These are phyloP conservation scores for Dactylorhiza incarnata DNA, from an alignment of 106 monocot species.

Conservation along the genomic window DNA sequence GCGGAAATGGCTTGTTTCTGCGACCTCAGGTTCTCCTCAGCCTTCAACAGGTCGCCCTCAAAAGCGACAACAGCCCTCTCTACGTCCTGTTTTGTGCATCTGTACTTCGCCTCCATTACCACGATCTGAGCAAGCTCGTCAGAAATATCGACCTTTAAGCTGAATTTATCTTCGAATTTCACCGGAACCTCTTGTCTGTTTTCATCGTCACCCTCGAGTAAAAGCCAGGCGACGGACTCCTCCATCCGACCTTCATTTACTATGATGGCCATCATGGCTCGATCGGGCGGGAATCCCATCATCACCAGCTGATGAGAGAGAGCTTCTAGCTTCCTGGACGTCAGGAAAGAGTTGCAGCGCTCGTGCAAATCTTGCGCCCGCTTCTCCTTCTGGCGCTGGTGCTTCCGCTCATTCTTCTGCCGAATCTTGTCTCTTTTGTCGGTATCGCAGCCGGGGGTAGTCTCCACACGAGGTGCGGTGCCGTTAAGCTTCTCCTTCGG, in stretches of 20 bases:
- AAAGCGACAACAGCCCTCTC: conserved; percentile 71
- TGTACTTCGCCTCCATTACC: conserved; percentile 50
- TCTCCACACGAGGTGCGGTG: conserved; percentile 16
- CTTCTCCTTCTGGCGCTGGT: conserved; percentile 77
- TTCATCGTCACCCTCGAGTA: conserved; percentile 41
- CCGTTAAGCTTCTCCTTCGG: conserved; percentile 42
- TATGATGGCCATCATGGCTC: conserved; percentile 72
- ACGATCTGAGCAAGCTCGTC: conserved; percentile 62
- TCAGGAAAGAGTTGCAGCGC: conserved; percentile 57
- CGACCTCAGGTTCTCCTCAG: conserved; percentile 41
- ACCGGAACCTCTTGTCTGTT: conserved; percentile 24
- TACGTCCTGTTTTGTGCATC: conserved; percentile 80
- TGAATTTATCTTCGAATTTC: conserved; percentile 23
- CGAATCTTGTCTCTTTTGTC: conserved; percentile 92
- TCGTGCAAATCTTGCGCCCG: conserved; percentile 79
- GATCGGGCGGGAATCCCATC: conserved; percentile 79
- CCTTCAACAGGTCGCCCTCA: conserved; percentile 76
- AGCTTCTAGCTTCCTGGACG: conserved; percentile 69
- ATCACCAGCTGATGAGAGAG: conserved; percentile 67
- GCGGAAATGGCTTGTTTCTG: conserved; percentile 42
- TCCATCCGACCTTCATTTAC: conserved; percentile 68
- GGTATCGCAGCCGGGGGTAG: conserved; percentile 56
- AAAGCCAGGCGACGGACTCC: conserved; percentile 73
- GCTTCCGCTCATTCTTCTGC: conserved; percentile 92
- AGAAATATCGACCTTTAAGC: conserved; percentile 69